Conservation (phyloP, 129 eudicot species). For the Pulicaria dysenterica region DNA sequence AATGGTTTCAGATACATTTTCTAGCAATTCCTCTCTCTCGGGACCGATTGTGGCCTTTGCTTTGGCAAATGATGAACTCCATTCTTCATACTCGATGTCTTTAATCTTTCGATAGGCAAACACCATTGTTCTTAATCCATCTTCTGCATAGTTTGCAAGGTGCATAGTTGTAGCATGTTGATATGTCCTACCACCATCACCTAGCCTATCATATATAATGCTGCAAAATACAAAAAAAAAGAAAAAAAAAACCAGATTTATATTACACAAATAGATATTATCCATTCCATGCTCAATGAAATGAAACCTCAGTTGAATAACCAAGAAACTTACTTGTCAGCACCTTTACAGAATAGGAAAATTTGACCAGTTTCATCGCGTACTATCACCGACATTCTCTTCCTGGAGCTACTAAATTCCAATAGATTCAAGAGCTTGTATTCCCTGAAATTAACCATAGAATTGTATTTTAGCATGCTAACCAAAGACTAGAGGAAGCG, state of each 20-base stretch:
- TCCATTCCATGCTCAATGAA: background rate
- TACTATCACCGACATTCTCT: conserved; percentile 60
- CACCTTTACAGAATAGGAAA: conserved; percentile 56
- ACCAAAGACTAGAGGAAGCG: background rate
- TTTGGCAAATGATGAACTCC: conserved; percentile 47
- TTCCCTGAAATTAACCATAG: conserved; percentile 36
- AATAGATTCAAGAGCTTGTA: conserved; percentile 56
- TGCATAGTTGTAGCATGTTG: conserved; percentile 60
- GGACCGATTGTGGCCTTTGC: conserved; percentile 53
- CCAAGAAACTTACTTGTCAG: conserved; percentile 47
- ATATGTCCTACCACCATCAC: conserved; percentile 59
- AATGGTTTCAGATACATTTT: conserved; percentile 43
- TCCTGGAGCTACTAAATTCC: conserved; percentile 58
- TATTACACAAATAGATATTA: background rate
- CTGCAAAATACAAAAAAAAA: conserved; percentile 36
- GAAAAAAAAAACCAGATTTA: conserved; percentile 9
- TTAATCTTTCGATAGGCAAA: conserved; percentile 49
- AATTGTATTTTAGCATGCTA: background rate
- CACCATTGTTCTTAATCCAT: conserved; percentile 56
- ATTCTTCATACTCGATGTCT: conserved; percentile 42
- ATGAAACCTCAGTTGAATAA: background rate
- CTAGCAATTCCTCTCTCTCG: conserved; percentile 52
- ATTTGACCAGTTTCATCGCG: conserved; percentile 51
- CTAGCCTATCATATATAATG: conserved; percentile 51
- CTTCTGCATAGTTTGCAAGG: conserved; percentile 59